Conservation (phyloP, 805 yeast genomes). For the Saccharomycopsis guyanensis region DNA sequence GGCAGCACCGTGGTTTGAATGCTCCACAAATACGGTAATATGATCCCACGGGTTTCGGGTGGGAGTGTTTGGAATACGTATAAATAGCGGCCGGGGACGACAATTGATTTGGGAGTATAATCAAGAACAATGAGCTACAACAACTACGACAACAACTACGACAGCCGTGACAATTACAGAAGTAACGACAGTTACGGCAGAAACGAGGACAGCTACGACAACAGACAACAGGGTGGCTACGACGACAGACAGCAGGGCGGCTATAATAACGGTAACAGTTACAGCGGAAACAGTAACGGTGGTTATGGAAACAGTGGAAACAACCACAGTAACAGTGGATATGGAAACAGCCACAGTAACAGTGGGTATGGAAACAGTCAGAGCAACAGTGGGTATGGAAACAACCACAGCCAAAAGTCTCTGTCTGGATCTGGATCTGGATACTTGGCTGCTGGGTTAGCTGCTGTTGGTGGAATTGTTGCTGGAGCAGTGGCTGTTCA, state of each 20-base stretch:
- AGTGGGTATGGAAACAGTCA: neutral
- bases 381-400: neutral
- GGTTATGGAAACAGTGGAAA: neutral
- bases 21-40: too few relatives aligned
- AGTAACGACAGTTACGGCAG: conserved; percentile 1
- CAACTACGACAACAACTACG: conserved; percentile 4
- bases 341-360: neutral
- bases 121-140: conserved; percentile 6
- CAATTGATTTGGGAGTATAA: too few relatives aligned
- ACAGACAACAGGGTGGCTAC: neutral
- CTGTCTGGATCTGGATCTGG: neutral
- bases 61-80: too few relatives aligned
- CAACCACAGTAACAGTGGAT: neutral
- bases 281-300: conserved; percentile 2
- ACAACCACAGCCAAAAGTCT: neutral
- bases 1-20: too few relatives aligned
- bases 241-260: too few relatives aligned
- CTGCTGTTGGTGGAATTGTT: conserved; percentile 16
- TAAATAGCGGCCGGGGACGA: too few relatives aligned
- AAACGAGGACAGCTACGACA: conserved; percentile 2
- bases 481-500: conserved; percentile 16
- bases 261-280: neutral
- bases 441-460: conserved; percentile 15
- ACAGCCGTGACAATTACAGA: neutral
- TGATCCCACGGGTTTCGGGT: too few relatives aligned